Conservation (phyloP, 177 flowering plant species). For the Vitis hybrid region DNA sequence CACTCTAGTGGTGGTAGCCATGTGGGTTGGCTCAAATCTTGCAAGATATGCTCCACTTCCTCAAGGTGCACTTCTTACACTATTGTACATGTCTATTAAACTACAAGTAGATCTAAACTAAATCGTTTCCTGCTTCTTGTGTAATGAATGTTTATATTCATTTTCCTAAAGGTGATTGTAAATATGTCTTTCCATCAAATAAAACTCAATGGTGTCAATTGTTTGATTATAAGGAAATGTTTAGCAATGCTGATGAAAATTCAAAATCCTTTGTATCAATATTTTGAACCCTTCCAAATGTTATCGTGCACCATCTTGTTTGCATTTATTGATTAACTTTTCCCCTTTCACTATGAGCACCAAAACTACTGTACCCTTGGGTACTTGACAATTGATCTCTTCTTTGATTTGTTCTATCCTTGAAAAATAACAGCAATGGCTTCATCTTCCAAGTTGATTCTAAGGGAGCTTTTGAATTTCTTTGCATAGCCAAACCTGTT, state of each 20-base stretch:
- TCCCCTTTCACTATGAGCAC: no score
- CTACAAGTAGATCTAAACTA: conserved; percentile 53
- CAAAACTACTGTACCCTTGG: no score
- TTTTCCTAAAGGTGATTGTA: conserved; percentile 5
- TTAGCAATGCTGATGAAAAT: not conserved
- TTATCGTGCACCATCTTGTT: no score
- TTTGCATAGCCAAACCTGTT: no score
- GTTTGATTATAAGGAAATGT: not conserved
- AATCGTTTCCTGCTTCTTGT: not conserved
- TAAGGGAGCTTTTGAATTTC: no score
- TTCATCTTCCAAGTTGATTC: no score
- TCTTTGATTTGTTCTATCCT: no score
- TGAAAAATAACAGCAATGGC: no score
- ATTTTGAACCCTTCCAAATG: not conserved
- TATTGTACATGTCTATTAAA: conserved; percentile 80
- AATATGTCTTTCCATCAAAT: conserved; percentile 3
- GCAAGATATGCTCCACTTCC: conserved; percentile 73
- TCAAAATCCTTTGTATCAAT: not conserved
- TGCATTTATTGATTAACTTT: no score
- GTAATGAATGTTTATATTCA: not conserved
- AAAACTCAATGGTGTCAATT: no score
- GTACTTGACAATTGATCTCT: no score
- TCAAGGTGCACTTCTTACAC: conserved; percentile 79
- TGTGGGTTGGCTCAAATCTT: conserved; percentile 73
- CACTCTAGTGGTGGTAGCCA: conserved; percentile 58